These are phyloP conservation scores for Mesembryanthemum crystallinum DNA, from an alignment of 148 eudicot genomes.

Conservation along the genomic window DNA sequence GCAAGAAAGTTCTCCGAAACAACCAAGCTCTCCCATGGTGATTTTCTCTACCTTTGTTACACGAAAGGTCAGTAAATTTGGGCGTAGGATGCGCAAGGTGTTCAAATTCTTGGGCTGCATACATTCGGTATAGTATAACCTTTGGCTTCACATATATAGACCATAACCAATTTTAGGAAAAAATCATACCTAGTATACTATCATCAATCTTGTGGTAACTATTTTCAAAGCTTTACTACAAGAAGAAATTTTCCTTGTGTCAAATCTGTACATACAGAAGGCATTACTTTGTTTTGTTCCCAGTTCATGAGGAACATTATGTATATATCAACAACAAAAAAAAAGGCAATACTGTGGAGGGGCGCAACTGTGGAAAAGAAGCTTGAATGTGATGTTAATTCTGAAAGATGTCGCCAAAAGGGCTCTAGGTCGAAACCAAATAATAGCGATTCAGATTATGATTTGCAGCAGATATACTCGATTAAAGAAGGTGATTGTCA, in stretches of 20 bases:
- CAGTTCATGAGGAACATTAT: background rate
- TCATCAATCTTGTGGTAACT: too few relatives aligned
- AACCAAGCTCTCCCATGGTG: background rate
- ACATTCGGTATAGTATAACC: slow-evolving; percentile 31
- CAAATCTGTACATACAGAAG: background rate
- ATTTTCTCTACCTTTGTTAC: slow-evolving; percentile 35
- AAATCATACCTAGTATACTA: too few relatives aligned
- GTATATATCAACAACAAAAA: background rate
- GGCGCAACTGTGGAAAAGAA: too few relatives aligned
- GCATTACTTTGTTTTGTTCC: background rate
- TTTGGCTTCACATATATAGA: background rate
- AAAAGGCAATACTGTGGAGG: too few relatives aligned
- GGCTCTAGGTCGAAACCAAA: too few relatives aligned
- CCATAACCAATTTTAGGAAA: background rate
- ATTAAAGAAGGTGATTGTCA: too few relatives aligned
- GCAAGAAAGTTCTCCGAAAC: background rate
- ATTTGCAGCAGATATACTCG: too few relatives aligned
- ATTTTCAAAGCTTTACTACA: too few relatives aligned
- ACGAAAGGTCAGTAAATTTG: slow-evolving; percentile 37
- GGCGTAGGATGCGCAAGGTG: slow-evolving; percentile 44
- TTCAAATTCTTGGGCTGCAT: slow-evolving; percentile 72
- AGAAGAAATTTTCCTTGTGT: background rate
- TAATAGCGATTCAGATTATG: too few relatives aligned
- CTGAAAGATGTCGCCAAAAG: too few relatives aligned
- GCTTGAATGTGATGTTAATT: too few relatives aligned